A percentile compares a stretch with the other conserved stretches of the same genome.
Conservation (phyloP, 257 asterid genomes). For the Schizonepeta tenuifolia region DNA sequence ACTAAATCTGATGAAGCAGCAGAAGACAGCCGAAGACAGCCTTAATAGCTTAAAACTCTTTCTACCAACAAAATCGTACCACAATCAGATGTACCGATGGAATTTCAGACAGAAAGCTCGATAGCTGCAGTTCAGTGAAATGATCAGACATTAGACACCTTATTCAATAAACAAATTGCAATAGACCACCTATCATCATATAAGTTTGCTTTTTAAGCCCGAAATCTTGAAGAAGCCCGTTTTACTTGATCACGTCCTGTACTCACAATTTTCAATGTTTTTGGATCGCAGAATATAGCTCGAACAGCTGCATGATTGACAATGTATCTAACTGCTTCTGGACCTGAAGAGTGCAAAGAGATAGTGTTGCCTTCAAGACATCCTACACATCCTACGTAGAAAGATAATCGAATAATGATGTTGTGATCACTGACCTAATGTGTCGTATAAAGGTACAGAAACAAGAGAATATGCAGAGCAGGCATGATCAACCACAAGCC, state of each 20-base stretch:
- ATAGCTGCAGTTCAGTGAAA: conserved; percentile 51
- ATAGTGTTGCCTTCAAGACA: conserved; percentile 16
- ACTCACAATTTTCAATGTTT: conserved; percentile 56
- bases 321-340: conserved; percentile 70
- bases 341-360: conserved; percentile 49
- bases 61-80: conserved; percentile 42
- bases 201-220: neutral
- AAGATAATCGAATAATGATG: neutral
- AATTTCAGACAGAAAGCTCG: conserved; percentile 71
- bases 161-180: neutral
- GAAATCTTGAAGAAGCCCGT: neutral
- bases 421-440: conserved; percentile 55
- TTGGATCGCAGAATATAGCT: conserved; percentile 65
- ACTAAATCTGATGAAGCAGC: conserved; percentile 4
- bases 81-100: conserved; percentile 67
- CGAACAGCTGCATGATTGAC: conserved; percentile 63
- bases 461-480: conserved; percentile 69
- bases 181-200: neutral
- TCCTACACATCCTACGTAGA: neutral
- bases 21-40: neutral
- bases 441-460: conserved; percentile 75
- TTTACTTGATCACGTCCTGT: neutral
- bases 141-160: neutral
- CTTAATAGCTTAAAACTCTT: neutral
- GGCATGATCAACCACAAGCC: conserved; percentile 77